These are phyloP conservation scores for Alectoria sarmentosa DNA, from an alignment of 495 filamentous ascomycete genomes.

Conservation along the genomic window DNA sequence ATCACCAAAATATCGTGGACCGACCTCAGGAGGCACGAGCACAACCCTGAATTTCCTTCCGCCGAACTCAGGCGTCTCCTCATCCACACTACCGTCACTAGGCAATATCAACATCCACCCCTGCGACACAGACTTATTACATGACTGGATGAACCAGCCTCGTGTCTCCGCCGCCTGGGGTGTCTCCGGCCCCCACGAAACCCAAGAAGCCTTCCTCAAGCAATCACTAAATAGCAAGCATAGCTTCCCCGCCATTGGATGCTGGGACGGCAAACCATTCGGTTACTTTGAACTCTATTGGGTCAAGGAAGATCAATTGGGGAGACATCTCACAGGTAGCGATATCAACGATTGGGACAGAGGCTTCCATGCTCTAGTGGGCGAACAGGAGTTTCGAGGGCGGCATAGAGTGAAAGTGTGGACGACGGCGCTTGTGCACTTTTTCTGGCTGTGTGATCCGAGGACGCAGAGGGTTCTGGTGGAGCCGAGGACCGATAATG, in stretches of 20 bases:
- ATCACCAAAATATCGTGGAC: conserved; percentile 28
- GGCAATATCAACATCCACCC: conserved; percentile 31
- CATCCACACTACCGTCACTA: conserved; percentile 31
- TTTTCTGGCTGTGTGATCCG: conserved; percentile 69
- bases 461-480: conserved; percentile 75
- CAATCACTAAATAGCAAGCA: conserved; percentile 57
- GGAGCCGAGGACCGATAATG: conserved; percentile 90
- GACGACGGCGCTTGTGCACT: conserved; percentile 81
- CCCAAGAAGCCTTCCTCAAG: conserved; percentile 64
- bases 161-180: conserved; percentile 82
- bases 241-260: conserved; percentile 84
- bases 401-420: conserved; percentile 64
- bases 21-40: conserved; percentile 25
- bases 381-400: conserved; percentile 88
- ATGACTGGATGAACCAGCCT: conserved; percentile 85
- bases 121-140: conserved; percentile 67
- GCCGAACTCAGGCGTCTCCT: conserved; percentile 29
- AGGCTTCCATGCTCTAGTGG: conserved; percentile 80
- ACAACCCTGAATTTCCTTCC: conserved; percentile 25
- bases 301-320: conserved; percentile 87
- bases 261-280: conserved; percentile 93
- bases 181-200: conserved; percentile 50
- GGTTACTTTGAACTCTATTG: conserved; percentile 98
- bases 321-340: conserved; percentile 51
- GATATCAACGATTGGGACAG: conserved; percentile 73